Percentiles rank a stretch among this genome's conserved stretches.
These are phyloP conservation scores for Phalaenopsis aphrodite DNA, from an alignment of 106 monocot genomes.

Conservation along the genomic window DNA sequence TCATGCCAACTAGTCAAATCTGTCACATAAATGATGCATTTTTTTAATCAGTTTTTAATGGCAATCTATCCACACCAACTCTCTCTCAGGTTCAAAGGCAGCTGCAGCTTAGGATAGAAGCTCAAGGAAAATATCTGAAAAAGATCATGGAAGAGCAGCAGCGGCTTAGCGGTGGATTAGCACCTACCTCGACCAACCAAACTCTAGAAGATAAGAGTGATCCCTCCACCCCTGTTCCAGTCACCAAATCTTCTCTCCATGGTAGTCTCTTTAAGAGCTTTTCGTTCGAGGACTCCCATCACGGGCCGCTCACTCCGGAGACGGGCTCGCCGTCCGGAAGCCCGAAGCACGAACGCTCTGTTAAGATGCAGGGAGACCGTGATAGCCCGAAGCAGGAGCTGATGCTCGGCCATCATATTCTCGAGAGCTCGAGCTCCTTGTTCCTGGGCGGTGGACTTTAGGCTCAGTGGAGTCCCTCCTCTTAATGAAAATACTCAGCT, in stretches of 20 bases:
- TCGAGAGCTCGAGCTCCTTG: slow-evolving; percentile 51
- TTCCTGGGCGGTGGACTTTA: slow-evolving; percentile 2
- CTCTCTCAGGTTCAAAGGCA: slow-evolving; percentile 80
- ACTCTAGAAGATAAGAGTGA: slow-evolving; percentile 48
- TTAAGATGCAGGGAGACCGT: not conserved
- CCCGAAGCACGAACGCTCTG: slow-evolving; percentile 9
- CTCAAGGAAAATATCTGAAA: slow-evolving; percentile 86
- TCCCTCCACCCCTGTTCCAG: slow-evolving; percentile 64
- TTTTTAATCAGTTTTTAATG: too few species aligned
- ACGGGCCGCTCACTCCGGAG: slow-evolving; percentile 55
- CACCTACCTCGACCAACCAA: slow-evolving; percentile 9
- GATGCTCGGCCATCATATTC: slow-evolving; percentile 35
- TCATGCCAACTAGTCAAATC: too few species aligned
- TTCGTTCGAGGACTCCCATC: slow-evolving; percentile 27
- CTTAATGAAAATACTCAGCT: not conserved
- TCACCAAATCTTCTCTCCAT: slow-evolving; percentile 40
- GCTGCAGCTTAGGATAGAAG: slow-evolving; percentile 90
- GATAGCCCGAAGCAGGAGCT: slow-evolving; percentile 18
- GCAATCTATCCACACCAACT: too few species aligned
- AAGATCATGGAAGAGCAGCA: slow-evolving; percentile 94
- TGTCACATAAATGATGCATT: too few species aligned
- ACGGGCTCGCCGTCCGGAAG: slow-evolving; percentile 28
- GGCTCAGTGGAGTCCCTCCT: not conserved
- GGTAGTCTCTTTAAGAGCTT: slow-evolving; percentile 15
- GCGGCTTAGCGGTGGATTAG: slow-evolving; percentile 38